Evolutionary conservation across 306 rosid species (phyloP).

Genomic region (Mimosa pudica): DNA sequence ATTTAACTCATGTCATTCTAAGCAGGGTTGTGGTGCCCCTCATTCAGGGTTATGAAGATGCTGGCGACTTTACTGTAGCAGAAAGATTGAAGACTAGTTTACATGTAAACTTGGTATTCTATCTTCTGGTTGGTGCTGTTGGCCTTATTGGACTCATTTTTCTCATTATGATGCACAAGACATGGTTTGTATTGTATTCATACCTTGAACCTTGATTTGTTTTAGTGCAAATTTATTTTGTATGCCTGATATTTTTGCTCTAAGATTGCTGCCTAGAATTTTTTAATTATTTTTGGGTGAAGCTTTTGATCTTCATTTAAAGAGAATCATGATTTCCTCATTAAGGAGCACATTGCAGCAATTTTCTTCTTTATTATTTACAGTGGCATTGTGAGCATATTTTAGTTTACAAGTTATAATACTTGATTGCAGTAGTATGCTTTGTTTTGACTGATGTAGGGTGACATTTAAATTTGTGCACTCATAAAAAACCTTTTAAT

Average conservation of each 20-base stretch:
- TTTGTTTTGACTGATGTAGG: constrained; percentile 15
- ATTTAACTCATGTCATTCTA: constrained; percentile 51
- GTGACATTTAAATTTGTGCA: constrained; percentile 1
- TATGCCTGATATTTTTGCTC: constrained; percentile 14
- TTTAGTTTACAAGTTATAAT: constrained; percentile 14
- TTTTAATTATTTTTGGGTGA: background rate
- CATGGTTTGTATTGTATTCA: constrained; percentile 63
- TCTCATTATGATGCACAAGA: constrained; percentile 62
- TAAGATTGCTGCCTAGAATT: constrained; percentile 19
- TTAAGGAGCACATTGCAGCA: background rate
- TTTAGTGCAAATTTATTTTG: constrained; percentile 25
- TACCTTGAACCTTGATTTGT: constrained; percentile 26
- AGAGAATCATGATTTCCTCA: constrained; percentile 24
- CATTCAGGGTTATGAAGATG: constrained; percentile 99
- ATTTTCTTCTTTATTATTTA: constrained; percentile 18
- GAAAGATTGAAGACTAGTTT: constrained; percentile 94
- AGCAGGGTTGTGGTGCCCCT: constrained; percentile 99
- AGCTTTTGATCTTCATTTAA: constrained; percentile 31
- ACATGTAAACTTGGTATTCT: constrained; percentile 81
- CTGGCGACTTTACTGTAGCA: constrained; percentile 86
- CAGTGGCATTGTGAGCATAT: constrained; percentile 12
- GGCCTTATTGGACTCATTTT: constrained; percentile 85
- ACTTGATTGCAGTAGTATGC: background rate
- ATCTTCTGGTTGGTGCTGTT: constrained; percentile 72
- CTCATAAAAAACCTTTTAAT: background rate